Percentiles rank a stretch among this genome's conserved stretches.
Evolutionary conservation across 1,284 basidiomycete species (phyloP).

Genomic region (Hemileia vastatrix): DNA sequence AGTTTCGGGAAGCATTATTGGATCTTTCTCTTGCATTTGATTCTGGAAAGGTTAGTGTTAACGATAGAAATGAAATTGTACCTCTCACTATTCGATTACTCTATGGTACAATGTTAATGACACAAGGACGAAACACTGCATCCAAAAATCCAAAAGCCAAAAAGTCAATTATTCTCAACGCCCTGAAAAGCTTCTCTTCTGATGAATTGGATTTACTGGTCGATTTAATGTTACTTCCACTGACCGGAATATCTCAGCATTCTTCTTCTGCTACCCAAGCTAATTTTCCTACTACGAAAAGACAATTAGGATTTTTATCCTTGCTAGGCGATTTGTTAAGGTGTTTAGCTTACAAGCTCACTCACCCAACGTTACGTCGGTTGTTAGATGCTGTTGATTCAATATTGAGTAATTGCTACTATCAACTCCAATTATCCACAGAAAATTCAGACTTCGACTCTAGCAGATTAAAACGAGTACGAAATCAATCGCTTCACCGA

Average conservation of each 20-base stretch:
- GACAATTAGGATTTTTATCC: conserved; percentile 70
- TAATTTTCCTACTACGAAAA: conserved; percentile 49
- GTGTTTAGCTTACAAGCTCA: conserved; percentile 65
- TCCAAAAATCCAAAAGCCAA: conserved; percentile 59
- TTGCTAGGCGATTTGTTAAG: conserved; percentile 74
- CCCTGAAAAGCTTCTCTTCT: conserved; percentile 61
- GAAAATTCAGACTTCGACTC: no score
- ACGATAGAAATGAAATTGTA: conserved; percentile 62
- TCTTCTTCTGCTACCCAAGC: conserved; percentile 24
- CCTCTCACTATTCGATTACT: conserved; percentile 66
- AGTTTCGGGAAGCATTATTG: conserved; percentile 79
- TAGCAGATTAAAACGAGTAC: conserved; percentile 9
- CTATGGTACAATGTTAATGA: conserved; percentile 82
- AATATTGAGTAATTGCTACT: no score
- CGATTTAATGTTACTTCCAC: conserved; percentile 79
- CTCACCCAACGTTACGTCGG: conserved; percentile 49
- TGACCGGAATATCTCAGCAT: no score
- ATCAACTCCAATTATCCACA: no score
- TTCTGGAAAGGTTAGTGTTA: conserved; percentile 52
- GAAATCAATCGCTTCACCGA: conserved; percentile 55
- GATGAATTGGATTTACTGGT: conserved; percentile 69
- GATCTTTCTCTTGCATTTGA: conserved; percentile 56
- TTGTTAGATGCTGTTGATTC: neutral
- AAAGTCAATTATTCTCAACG: conserved; percentile 63
- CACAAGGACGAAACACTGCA: conserved; percentile 56